Evolutionary conservation across 129 eudicot genomes (phyloP), one percentile per base, ranked within the genome.

Genomic region (Artemisia argyi): DNA sequence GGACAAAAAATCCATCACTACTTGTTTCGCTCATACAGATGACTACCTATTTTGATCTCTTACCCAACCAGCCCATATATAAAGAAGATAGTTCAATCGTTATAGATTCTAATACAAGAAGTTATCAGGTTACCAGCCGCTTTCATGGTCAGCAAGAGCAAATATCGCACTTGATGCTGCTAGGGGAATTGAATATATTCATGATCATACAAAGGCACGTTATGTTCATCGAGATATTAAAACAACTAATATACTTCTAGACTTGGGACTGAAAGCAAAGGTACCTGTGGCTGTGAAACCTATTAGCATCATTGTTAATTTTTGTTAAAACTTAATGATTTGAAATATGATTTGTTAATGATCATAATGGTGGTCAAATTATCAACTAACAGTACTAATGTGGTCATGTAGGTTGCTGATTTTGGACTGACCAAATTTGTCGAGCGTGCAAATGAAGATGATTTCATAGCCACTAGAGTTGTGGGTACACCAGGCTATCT

Each of bases 401-500:
- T 61, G 56, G 24, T 71, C 24, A 12, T 67, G 57, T 50, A 81
- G 85, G 81, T 81, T 70, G 78, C 81, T 1, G 85, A 76, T 81
- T 81, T 81, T 71, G 81, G 85, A 16, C 73, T 81, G 47, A 65
- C 85, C 24, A 81, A 76, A 42, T 77, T 71, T 14, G 55, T 76
- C 17, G 81, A 76, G 60, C 76, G 78, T 50, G 72, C 81, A 62
- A 70, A 81, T 65, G 85, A 81, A 64, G 81, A 76, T 0, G 81
- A 71, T 65, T 71, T 55, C n/a, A 49, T 76, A 56, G 78, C 81
- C 35, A 81, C 85, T 16, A 66, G 78, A 64, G 73, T 81, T 30
- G 81, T 81, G 73, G 85, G 85, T 53, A 81, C 85, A 50, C 85
- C 85, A 17, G 85, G 85, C 17, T 81, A 76, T 76, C 71, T 81